Conservation (phyloP, 2,329 filamentous ascomycete genomes). For the Diaporthe batatas region DNA sequence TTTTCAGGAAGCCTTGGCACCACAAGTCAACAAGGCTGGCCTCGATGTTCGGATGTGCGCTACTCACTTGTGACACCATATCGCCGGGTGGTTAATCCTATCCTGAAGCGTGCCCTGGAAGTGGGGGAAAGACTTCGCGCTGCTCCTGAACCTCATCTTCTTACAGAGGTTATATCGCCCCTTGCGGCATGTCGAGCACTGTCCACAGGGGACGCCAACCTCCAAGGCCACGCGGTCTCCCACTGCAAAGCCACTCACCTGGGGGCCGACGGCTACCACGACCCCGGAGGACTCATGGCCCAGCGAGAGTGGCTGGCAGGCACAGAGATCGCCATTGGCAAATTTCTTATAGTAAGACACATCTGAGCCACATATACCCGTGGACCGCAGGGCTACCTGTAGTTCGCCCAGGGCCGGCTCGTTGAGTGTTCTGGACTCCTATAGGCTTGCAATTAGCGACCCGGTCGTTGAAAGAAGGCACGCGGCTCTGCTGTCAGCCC, state of each 20-base stretch:
- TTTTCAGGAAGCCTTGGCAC: constrained; percentile 66
- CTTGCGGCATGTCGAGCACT: constrained; percentile 64
- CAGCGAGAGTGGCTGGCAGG: constrained; percentile 73
- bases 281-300: constrained; percentile 73
- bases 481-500: constrained; percentile 37
- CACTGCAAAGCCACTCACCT: constrained; percentile 64
- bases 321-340: constrained; percentile 77
- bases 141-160: constrained; percentile 72
- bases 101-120: constrained; percentile 74
- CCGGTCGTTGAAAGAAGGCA: constrained; percentile 35
- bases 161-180: constrained; percentile 74
- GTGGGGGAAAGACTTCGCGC: constrained; percentile 73
- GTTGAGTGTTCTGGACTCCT: constrained; percentile 66
- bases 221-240: constrained; percentile 72
- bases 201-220: constrained; percentile 67
- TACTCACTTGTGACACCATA: constrained; percentile 72
- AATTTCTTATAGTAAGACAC: constrained; percentile 80
- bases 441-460: constrained; percentile 41
- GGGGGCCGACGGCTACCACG: constrained; percentile 68
- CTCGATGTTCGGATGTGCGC: background rate
- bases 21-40: constrained; percentile 42
- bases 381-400: constrained; percentile 74
- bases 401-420: constrained; percentile 66
- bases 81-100: constrained; percentile 72
- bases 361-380: constrained; percentile 78